A percentile compares a stretch with the other conserved stretches of the same genome.
Evolutionary conservation across 371 early-diverging fungal species (phyloP).

Genomic region (Phascolomyces articulosus): DNA sequence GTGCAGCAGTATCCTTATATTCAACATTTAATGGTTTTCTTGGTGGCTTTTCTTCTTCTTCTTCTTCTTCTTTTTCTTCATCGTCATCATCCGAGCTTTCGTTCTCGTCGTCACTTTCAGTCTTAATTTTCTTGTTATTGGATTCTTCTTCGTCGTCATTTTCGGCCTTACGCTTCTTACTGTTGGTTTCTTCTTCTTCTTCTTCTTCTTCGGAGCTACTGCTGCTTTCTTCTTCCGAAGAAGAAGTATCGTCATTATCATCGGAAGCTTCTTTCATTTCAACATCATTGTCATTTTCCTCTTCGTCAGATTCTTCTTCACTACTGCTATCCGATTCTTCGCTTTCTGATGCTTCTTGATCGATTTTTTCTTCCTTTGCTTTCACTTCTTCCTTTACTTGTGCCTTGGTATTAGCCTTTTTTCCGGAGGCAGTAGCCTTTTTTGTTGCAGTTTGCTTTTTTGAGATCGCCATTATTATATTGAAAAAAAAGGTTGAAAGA

Average conservation of each 20-base stretch:
- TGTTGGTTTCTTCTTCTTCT: neutral
- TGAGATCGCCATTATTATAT: too few species aligned
- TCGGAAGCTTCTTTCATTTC: too few species aligned
- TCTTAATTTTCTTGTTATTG: neutral
- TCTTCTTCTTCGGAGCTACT: constrained; percentile 16
- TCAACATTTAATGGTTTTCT: neutral
- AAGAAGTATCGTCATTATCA: neutral
- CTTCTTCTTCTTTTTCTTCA: too few species aligned
- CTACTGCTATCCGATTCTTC: constrained; percentile 29
- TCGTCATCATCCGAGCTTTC: neutral
- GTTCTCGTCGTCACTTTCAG: too few species aligned
- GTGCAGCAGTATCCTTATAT: neutral
- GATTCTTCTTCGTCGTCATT: neutral
- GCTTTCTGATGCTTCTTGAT: constrained; percentile 21
- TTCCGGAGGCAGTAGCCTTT: too few species aligned
- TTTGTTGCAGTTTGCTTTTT: neutral
- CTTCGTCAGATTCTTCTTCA: constrained; percentile 24
- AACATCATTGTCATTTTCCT: constrained; percentile 14
- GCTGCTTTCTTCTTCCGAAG: constrained; percentile 17
- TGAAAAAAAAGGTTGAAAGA: too few species aligned
- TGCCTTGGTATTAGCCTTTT: neutral
- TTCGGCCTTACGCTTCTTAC: constrained; percentile 5
- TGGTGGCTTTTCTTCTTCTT: neutral
- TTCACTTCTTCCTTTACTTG: constrained; percentile 25
- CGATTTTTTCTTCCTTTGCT: constrained; percentile 24